Base-by-base conservation (phyloP, 352 stramenopile species). In the Pythium dissotocum region DNA sequence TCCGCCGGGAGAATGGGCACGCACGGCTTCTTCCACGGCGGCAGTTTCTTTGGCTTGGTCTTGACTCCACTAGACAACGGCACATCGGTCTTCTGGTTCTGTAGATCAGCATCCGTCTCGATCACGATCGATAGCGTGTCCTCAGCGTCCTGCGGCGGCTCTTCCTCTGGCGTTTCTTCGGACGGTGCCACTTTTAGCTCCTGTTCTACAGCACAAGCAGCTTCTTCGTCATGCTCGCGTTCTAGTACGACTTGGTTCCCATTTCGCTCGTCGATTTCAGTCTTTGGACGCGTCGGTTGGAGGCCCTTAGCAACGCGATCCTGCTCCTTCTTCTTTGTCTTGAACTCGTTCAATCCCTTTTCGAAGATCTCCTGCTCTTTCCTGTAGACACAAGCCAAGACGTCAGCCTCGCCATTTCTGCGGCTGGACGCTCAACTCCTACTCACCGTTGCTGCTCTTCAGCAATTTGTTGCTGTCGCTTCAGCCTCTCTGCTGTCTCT, bases 241-340 rank as follows among this genome's bases (percentile, higher is more conserved):
- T 53, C 46, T n/a, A 24, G 6, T 1, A 12, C 7, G 6, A 10
- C 46, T 30, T 53, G 46, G 46, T 28, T 30, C 6, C 5, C n/a
- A 30, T n/a, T 24, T 9, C n/a, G 46, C 18, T 53, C 46, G 5
- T 53, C 46, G 21, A 30, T 6, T 30, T 66, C 65, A 10, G 16
- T 38, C 2, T 13, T 12, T 13, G 33, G 32, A 26, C 40, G 42
- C 44, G 58, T 61, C 18, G 63, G 46, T 32, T 63, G 51, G 14
- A 89, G 60, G 1, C 80, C 83, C 69, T 90, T 89, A 0, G 81
- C 83, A 9, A 84, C 75, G 1, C 80, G 76, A 64, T 93, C 80
- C 26, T 90, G 65, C 48, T 87, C 78, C n/a, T 76, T 76, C 33
- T 83, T 73, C n/a, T 79, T 83, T n/a, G 52, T 81, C 44, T 86